Evolutionary conservation across 345 rosid genomes (phyloP).

Genomic region (Barbarea vulgaris): DNA sequence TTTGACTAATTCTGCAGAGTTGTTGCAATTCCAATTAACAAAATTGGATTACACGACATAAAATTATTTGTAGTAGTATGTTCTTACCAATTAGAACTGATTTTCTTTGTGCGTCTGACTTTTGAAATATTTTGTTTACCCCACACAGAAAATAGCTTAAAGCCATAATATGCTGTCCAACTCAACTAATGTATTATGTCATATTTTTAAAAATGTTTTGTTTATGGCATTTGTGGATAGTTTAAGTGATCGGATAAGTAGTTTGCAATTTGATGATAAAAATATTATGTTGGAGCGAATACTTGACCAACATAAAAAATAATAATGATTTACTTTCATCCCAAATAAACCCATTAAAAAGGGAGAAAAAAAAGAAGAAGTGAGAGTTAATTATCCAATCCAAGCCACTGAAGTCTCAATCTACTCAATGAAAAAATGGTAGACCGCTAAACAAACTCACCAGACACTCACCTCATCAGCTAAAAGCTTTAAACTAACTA

Average conservation of each 20-base stretch:
- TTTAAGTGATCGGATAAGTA: not conserved
- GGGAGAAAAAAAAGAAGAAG: not conserved
- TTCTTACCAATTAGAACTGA: slow-evolving; percentile 4
- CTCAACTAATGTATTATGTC: not conserved
- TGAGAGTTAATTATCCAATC: not conserved
- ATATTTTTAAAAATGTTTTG: not conserved
- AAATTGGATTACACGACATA: not conserved
- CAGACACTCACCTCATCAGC: slow-evolving; percentile 31
- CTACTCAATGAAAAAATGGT: slow-evolving; percentile 30
- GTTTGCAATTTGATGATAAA: not conserved
- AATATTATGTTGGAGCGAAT: not conserved
- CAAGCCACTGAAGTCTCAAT: slow-evolving; percentile 37
- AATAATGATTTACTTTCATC: not conserved
- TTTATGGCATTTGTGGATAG: not conserved
- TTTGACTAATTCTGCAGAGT: slow-evolving; percentile 22
- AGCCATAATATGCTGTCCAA: not conserved
- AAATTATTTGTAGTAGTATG: too few relatives aligned
- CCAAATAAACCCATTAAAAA: not conserved
- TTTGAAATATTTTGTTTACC: not conserved
- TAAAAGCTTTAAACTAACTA: not conserved
- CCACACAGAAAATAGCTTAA: not conserved
- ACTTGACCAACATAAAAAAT: slow-evolving; percentile 4
- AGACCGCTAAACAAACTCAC: slow-evolving; percentile 42
- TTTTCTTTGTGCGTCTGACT: not conserved
- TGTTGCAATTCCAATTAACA: slow-evolving; percentile 19